Conservation (phyloP, 768 basidiomycete species). For the Hirschioporus abietinus region DNA sequence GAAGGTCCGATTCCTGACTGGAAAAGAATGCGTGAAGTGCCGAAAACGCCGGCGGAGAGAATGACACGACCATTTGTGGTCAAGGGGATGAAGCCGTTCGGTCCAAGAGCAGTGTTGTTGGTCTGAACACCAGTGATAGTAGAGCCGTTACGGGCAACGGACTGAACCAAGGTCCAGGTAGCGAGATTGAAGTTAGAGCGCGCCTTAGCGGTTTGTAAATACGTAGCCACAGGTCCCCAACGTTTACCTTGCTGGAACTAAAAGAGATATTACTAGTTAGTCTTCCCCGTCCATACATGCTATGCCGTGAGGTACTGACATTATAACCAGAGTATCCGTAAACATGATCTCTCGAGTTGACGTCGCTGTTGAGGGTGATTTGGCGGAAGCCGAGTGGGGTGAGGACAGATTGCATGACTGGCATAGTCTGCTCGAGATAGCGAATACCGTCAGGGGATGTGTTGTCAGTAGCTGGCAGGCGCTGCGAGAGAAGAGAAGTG, state of each 20-base stretch:
- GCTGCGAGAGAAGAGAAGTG: conserved; percentile 41
- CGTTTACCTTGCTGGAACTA: conserved; percentile 32
- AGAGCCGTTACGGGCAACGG: conserved; percentile 52
- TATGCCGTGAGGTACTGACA: conserved; percentile 14
- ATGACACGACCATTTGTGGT: conserved; percentile 55
- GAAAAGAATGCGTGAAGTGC: conserved; percentile 53
- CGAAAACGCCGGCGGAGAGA: conserved; percentile 52
- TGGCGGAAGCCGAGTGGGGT: conserved; percentile 43
- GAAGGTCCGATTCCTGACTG: conserved; percentile 56
- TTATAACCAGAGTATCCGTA: conserved; percentile 48
- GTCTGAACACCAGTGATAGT: conserved; percentile 55
- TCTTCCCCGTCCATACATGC: background rate
- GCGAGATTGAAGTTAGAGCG: conserved; percentile 48
- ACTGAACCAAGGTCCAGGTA: conserved; percentile 42
- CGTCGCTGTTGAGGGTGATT: conserved; percentile 50
- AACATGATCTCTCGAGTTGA: conserved; percentile 52
- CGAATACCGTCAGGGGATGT: conserved; percentile 57
- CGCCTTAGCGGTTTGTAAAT: conserved; percentile 49
- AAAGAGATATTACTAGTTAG: background rate
- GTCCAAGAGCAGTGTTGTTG: conserved; percentile 52
- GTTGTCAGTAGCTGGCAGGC: conserved; percentile 51
- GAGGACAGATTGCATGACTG: conserved; percentile 41
- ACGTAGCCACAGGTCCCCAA: conserved; percentile 55
- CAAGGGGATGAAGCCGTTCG: conserved; percentile 49
- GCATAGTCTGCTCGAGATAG: conserved; percentile 47